Evolutionary conservation across 805 yeast species (phyloP), one percentile per base, ranked within the genome.

Genomic region (Candida khao-thaluensis): DNA sequence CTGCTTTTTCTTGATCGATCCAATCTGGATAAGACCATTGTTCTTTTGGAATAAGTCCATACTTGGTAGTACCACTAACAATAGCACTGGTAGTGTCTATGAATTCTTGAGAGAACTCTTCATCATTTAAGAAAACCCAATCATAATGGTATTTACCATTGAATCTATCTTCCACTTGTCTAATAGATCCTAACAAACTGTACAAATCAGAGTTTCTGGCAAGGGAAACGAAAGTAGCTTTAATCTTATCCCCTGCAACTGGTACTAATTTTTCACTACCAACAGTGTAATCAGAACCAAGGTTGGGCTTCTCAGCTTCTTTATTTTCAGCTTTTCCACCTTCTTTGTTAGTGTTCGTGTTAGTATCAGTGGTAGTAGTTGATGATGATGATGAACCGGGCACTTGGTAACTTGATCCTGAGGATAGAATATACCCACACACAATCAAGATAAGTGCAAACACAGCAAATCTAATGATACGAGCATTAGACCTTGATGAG

Each of bases 101-200:
- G 62, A 93, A 91, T 52, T 87, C 93, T 2, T 86, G 89, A 37
- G 78, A 71, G 64, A 91, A 93, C 34, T 75, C 82, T 42, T 81
- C 88, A 59, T 91, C 96, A 61, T 91, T 91, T 52, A 91, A 71
- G 61, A 91, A 93, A 18, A 89, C 93, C 97, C 98, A 91, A 52
- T 95, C 97, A 57, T 91, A 91, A 47, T 85, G 74, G 66, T 66
- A 90, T 34, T 85, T 74, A 12, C 66, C 58, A 69, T 91, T 91
- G 72, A 93, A 91, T 47, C 96, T 72, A 60, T 89, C 97, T 64
- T 91, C 97, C 39, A 90, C 76, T 34, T 81, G 76, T 59, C 86
- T 73, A 44, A 86, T 83, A 6, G 95, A 79, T 22, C 69, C 75
- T 31, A 78, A 64, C 37, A 86, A 62, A 17, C 73, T 72, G 64